phyloP scores from a whole-genome alignment of 371 early-diverging fungal species.

The Batkoa obscura region DNA sequence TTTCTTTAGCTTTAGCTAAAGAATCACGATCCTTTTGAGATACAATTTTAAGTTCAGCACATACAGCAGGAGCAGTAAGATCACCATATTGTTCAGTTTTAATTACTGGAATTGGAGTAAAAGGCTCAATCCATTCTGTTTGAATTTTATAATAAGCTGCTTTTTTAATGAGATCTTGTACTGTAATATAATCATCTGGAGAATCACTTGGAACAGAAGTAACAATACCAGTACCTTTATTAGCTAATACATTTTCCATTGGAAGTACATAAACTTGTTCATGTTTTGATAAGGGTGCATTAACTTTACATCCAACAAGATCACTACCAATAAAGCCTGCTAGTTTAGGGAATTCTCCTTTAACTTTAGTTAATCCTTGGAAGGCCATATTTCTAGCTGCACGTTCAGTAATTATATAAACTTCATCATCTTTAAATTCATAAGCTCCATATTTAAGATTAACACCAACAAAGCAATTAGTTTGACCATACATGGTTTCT shows the following conservation, averaged over 20 bases:
- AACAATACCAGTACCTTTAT: slow-evolving; percentile 96
- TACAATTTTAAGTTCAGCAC: slow-evolving; percentile 81
- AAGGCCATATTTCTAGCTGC: slow-evolving; percentile 92
- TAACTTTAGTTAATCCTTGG: slow-evolving; percentile 56
- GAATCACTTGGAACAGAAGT: slow-evolving; percentile 97
- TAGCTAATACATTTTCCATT: slow-evolving; percentile 86
- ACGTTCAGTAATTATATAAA: slow-evolving; percentile 79
- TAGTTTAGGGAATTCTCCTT: slow-evolving; percentile 47
- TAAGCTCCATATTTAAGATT: slow-evolving; percentile 78
- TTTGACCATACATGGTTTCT: slow-evolving; percentile 98
- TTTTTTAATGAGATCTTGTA: slow-evolving; percentile 85
- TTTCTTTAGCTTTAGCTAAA: slow-evolving; percentile 84
- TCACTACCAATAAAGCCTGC: slow-evolving; percentile 58
- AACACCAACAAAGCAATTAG: slow-evolving; percentile 92
- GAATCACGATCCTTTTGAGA: slow-evolving; percentile 84
- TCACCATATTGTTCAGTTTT: slow-evolving; percentile 71
- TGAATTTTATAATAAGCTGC: slow-evolving; percentile 76
- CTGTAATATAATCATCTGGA: slow-evolving; percentile 86
- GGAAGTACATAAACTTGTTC: slow-evolving; percentile 80
- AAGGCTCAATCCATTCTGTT: slow-evolving; percentile 68
- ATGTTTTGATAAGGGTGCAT: slow-evolving; percentile 70
- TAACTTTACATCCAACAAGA: slow-evolving; percentile 76
- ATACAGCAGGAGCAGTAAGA: slow-evolving; percentile 60
- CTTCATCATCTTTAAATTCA: slow-evolving; percentile 44
- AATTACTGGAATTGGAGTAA: slow-evolving; percentile 71